Percentiles rank a stretch among this genome's conserved stretches.
Conservation (phyloP, 352 stramenopile species). For the Globisporangium takayamanum region DNA sequence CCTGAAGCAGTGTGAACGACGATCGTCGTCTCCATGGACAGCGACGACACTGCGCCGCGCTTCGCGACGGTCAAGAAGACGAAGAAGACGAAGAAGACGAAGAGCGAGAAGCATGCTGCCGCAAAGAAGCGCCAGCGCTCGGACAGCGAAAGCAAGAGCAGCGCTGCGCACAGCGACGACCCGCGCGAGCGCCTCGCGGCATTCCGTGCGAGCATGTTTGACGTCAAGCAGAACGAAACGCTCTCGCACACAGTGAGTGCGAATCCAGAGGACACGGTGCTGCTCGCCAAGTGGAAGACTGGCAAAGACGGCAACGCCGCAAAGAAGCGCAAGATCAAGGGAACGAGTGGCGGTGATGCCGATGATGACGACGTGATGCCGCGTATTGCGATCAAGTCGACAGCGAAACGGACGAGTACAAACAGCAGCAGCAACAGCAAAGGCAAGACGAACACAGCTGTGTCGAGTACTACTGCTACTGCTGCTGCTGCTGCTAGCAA, state of each 20-base stretch:
- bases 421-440: slow-evolving; percentile 11
- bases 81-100: slow-evolving; percentile 3
- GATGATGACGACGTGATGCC: slow-evolving; percentile 29
- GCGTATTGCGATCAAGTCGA: slow-evolving; percentile 25
- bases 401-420: slow-evolving; percentile 8
- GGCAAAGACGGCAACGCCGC: slow-evolving; percentile 16
- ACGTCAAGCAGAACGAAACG: slow-evolving; percentile 21
- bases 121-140: slow-evolving; percentile 31
- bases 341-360: background rate
- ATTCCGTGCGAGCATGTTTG: slow-evolving; percentile 60
- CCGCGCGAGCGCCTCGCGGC: slow-evolving; percentile 33
- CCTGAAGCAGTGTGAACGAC: too few species aligned
- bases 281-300: slow-evolving; percentile 38
- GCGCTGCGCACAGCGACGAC: slow-evolving; percentile 17
- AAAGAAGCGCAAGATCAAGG: slow-evolving; percentile 20
- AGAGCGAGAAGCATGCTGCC: background rate
- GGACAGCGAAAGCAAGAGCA: slow-evolving; percentile 20
- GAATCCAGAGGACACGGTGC: slow-evolving; percentile 18
- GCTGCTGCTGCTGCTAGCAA: too few species aligned
- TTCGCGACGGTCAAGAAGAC: slow-evolving; percentile 6
- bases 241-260: background rate
- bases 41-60: background rate
- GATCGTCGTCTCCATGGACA: background rate
- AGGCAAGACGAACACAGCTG: background rate
- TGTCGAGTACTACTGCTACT: background rate